Percentiles rank a stretch among this genome's conserved stretches.
These are phyloP conservation scores for Mortierella sp. DNA, from an alignment of 371 early-diverging fungal genomes.

Conservation along the genomic window DNA sequence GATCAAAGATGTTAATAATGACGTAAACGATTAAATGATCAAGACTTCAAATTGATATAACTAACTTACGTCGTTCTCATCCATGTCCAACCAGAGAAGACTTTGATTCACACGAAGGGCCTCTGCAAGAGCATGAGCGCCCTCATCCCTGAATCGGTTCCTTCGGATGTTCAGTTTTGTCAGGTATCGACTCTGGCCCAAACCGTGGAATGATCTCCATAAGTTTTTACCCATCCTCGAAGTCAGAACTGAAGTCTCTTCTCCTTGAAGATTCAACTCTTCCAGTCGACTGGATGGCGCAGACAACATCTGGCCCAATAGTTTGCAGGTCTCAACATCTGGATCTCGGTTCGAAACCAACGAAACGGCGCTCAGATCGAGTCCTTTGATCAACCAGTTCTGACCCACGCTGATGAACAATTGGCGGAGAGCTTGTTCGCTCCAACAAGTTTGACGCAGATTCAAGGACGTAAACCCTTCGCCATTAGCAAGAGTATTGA, in stretches of 20 bases:
- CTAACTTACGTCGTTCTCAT: constrained; percentile 44
- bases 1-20: not conserved
- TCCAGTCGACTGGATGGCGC: constrained; percentile 37
- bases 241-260: constrained; percentile 38
- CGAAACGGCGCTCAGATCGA: constrained; percentile 43
- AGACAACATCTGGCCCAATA: constrained; percentile 44
- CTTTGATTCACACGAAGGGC: constrained; percentile 49
- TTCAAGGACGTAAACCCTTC: constrained; percentile 29
- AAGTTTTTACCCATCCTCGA: constrained; percentile 46
- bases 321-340: constrained; percentile 49
- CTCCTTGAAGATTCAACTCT: constrained; percentile 38
- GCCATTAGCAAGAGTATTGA: constrained; percentile 18
- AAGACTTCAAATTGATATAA: not conserved
- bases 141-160: constrained; percentile 44
- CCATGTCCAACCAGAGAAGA: constrained; percentile 43
- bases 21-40: not conserved
- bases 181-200: constrained; percentile 45
- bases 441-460: constrained; percentile 45
- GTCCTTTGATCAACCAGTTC: constrained; percentile 38
- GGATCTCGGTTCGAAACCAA: constrained; percentile 45
- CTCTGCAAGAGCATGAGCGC: constrained; percentile 44
- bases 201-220: constrained; percentile 41
- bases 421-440: constrained; percentile 39
- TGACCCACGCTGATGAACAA: constrained; percentile 33
- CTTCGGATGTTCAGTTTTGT: constrained; percentile 39